Percentiles rank a stretch among this genome's conserved stretches.
phyloP scores from a whole-genome alignment of 768 basidiomycete genomes.

The Tephrocybe sp. region DNA sequence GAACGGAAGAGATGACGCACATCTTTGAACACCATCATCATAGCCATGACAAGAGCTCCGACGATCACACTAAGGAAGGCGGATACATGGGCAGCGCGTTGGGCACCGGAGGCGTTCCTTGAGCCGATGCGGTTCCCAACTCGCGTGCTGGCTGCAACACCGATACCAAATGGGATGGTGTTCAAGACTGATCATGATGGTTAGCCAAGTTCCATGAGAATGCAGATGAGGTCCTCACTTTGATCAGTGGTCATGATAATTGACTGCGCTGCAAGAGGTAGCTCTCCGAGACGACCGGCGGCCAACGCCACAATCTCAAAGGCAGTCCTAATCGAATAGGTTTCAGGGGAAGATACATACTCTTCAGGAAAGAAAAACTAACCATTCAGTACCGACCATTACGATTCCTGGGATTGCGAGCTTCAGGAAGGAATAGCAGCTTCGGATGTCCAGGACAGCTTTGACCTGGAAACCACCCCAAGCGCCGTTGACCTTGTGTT shows the following conservation, averaged over 20 bases:
- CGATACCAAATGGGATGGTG: conserved; percentile 76
- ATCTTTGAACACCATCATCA: conserved; percentile 56
- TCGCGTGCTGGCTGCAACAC: conserved; percentile 71
- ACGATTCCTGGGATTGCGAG: conserved; percentile 77
- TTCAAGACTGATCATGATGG: conserved; percentile 72
- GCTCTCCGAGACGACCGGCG: conserved; percentile 67
- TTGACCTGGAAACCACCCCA: conserved; percentile 60
- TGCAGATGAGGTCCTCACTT: conserved; percentile 42
- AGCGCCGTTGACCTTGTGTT: conserved; percentile 55
- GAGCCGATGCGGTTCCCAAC: conserved; percentile 75
- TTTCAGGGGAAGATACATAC: no score
- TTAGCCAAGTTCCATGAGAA: no score
- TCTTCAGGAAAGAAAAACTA: no score
- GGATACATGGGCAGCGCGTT: conserved; percentile 59
- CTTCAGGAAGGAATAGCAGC: conserved; percentile 58
- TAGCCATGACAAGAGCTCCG: conserved; percentile 57
- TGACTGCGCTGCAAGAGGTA: conserved; percentile 72
- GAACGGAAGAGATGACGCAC: no score
- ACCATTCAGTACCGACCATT: conserved; percentile 85
- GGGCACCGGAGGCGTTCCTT: conserved; percentile 50
- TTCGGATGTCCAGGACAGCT: conserved; percentile 43
- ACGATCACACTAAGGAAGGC: conserved; percentile 63
- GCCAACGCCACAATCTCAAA: conserved; percentile 83
- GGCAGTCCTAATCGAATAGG: conserved; percentile 54
- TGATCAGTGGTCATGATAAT: conserved; percentile 83